phyloP scores from a whole-genome alignment of 1,284 basidiomycete species.

The Psilocybe mexicana region DNA sequence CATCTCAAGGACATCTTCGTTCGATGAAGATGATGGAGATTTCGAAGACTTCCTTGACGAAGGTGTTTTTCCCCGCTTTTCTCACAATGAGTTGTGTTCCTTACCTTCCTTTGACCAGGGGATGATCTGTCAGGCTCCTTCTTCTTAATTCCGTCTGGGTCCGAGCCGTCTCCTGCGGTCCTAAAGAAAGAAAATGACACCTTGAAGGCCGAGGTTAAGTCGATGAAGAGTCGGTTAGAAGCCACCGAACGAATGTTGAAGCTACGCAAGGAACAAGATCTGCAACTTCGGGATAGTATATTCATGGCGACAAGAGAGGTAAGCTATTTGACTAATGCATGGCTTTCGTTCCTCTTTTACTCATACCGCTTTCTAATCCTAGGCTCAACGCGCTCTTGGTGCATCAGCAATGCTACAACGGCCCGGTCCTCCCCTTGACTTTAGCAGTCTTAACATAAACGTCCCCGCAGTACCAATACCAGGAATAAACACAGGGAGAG shows the following conservation, averaged over 20 bases:
- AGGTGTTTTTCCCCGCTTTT: conserved; percentile 30
- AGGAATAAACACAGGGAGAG: conserved; percentile 57
- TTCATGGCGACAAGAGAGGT: conserved; percentile 79
- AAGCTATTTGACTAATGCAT: not conserved
- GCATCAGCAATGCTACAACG: conserved; percentile 56
- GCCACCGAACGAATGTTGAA: conserved; percentile 62
- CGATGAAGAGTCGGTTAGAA: conserved; percentile 55
- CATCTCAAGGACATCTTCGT: conserved; percentile 16
- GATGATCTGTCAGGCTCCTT: conserved; percentile 78
- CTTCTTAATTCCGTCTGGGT: conserved; percentile 64
- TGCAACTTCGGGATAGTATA: conserved; percentile 75
- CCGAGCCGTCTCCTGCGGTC: conserved; percentile 47
- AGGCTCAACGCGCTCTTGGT: conserved; percentile 79
- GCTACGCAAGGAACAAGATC: conserved; percentile 73
- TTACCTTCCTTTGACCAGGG: conserved; percentile 27
- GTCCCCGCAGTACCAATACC: conserved; percentile 53
- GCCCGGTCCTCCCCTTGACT: conserved; percentile 41
- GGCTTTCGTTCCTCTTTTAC: not conserved
- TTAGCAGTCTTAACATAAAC: conserved; percentile 56
- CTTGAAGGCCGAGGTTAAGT: conserved; percentile 60
- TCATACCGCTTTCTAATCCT: conserved; percentile 1
- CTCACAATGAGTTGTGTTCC: not conserved
- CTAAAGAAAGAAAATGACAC: conserved; percentile 66
- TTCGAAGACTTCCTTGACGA: conserved; percentile 41
- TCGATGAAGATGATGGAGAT: conserved; percentile 37